Conservation (phyloP, 495 filamentous ascomycete genomes). For the Podospora bellae-mahoneyi region DNA sequence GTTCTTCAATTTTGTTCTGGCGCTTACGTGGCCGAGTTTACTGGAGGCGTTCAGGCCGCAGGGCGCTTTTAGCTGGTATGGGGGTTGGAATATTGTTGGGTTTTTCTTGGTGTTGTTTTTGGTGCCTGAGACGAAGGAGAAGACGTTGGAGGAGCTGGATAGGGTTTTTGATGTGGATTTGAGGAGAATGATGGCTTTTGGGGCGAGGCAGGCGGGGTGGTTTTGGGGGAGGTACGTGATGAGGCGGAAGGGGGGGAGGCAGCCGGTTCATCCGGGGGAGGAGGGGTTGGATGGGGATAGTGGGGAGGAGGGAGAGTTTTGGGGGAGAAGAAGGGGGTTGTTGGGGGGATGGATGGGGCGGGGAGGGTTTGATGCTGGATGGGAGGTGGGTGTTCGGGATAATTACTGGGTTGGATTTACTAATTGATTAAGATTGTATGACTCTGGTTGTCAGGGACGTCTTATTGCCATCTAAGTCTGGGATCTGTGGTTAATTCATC, state of each 20-base stretch:
- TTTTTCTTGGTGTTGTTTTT: slow-evolving; percentile 69
- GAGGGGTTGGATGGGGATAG: not conserved
- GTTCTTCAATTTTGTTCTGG: slow-evolving; percentile 64
- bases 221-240: slow-evolving; percentile 10
- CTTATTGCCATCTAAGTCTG: too few relatives aligned
- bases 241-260: not conserved
- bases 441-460: too few relatives aligned
- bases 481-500: too few relatives aligned
- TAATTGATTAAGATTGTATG: too few relatives aligned
- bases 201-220: slow-evolving; percentile 5
- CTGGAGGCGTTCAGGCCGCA: slow-evolving; percentile 49
- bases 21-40: slow-evolving; percentile 63
- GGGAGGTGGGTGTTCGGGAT: too few relatives aligned
- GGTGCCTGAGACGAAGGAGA: slow-evolving; percentile 79
- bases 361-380: not conserved
- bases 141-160: slow-evolving; percentile 61
- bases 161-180: slow-evolving; percentile 44
- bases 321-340: slow-evolving; percentile 4
- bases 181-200: not conserved
- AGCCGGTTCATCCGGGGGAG: not conserved
- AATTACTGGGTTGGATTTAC: too few relatives aligned
- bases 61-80: slow-evolving; percentile 60
- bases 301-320: not conserved
- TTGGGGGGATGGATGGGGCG: slow-evolving; percentile 4
- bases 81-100: slow-evolving; percentile 65